Conservation (phyloP, 2,329 filamentous ascomycete species). For the Claviceps fusiformis region DNA sequence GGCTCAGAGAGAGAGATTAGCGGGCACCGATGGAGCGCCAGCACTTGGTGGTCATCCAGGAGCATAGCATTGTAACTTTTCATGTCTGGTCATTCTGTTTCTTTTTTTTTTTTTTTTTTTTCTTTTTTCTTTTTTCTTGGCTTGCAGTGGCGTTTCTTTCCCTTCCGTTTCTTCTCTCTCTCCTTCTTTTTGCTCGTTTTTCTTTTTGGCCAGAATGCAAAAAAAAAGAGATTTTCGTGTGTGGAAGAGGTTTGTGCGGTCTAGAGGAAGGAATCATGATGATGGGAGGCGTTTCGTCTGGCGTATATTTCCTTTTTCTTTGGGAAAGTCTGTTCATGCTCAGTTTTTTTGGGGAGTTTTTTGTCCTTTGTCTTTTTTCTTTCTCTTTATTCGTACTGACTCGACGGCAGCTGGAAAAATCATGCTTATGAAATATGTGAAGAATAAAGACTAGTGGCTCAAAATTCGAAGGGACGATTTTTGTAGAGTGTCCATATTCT, state of each 20-base stretch:
- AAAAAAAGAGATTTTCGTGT: background rate
- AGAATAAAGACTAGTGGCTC: background rate
- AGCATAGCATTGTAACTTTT: constrained; percentile 6
- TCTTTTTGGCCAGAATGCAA: background rate
- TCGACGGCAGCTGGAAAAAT: background rate
- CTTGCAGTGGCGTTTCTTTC: background rate
- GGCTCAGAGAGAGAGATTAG: constrained; percentile 43
- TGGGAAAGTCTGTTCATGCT: background rate
- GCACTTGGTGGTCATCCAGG: constrained; percentile 15
- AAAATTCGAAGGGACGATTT: too few species aligned
- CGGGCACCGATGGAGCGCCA: constrained; percentile 14
- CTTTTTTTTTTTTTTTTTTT: too few species aligned
- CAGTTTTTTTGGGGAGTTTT: background rate
- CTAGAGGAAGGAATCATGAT: background rate
- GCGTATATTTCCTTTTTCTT: background rate
- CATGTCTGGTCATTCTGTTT: background rate
- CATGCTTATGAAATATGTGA: background rate
- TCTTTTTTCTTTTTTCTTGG: too few species aligned
- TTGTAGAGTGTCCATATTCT: too few species aligned
- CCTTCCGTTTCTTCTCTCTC: background rate
- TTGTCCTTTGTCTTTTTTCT: too few species aligned
- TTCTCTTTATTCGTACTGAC: background rate
- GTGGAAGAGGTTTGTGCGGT: background rate
- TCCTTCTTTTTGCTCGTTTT: background rate
- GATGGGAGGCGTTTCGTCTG: background rate